phyloP scores from a whole-genome alignment of 768 basidiomycete species.

The Tulasnella sp. region DNA sequence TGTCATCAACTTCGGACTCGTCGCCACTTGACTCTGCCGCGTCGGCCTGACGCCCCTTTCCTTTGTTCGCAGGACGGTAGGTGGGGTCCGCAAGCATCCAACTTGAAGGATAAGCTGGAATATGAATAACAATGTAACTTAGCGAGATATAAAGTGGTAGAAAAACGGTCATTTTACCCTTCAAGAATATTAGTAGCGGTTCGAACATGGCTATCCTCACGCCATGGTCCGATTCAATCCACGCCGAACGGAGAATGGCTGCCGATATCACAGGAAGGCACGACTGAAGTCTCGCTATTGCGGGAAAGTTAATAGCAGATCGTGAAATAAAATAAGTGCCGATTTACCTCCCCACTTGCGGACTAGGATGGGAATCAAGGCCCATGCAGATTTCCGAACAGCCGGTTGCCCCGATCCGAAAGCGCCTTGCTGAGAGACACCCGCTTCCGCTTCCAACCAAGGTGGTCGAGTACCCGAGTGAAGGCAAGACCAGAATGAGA shows the following conservation, averaged over 20 bases:
- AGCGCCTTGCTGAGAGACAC: conserved; percentile 38
- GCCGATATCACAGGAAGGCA: conserved; percentile 32
- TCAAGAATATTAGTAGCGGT: conserved; percentile 66
- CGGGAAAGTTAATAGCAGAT: neutral
- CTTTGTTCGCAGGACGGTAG: neutral
- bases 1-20: conserved; percentile 33
- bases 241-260: conserved; percentile 62
- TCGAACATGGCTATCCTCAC: conserved; percentile 70
- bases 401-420: conserved; percentile 66
- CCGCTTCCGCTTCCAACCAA: conserved; percentile 38
- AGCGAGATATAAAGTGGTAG: too few relatives aligned
- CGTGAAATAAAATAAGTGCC: neutral
- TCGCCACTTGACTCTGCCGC: conserved; percentile 35
- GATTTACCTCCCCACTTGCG: conserved; percentile 14
- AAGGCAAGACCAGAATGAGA: conserved; percentile 58
- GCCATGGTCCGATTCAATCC: conserved; percentile 63
- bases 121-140: neutral
- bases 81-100: conserved; percentile 49
- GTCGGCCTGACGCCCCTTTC: neutral
- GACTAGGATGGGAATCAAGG: conserved; percentile 39
- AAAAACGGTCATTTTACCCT: conserved; percentile 48
- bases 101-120: conserved; percentile 56
- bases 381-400: conserved; percentile 71
- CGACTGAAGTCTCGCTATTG: neutral
- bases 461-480: conserved; percentile 46